Conservation (phyloP, 768 basidiomycete species). For the Candolleomyces eurysporus region DNA sequence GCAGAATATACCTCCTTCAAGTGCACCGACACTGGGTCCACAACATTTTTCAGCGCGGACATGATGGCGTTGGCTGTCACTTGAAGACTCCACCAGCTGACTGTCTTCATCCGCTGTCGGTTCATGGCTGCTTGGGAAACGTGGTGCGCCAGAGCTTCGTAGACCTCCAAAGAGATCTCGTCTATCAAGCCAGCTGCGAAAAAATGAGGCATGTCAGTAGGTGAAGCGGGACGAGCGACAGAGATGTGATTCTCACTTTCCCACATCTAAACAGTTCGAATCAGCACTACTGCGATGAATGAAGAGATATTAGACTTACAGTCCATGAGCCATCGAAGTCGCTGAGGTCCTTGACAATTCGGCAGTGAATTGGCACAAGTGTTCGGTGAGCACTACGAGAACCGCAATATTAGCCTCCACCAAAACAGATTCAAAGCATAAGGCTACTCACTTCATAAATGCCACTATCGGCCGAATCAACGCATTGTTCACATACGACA, state of each 20-base stretch:
- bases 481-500: constrained; percentile 91
- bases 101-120: constrained; percentile 78
- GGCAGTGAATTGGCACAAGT: constrained; percentile 89
- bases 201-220: constrained; percentile 14
- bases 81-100: constrained; percentile 93
- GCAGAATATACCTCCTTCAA: constrained; percentile 44
- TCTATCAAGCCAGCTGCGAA: constrained; percentile 86
- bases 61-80: constrained; percentile 89
- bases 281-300: constrained; percentile 12
- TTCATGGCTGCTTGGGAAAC: constrained; percentile 90
- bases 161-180: constrained; percentile 84
- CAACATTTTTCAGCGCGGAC: constrained; percentile 68
- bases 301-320: constrained; percentile 44
- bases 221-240: constrained; percentile 1
- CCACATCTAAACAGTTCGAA: constrained; percentile 64
- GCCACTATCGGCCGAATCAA: constrained; percentile 94
- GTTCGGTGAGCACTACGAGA: constrained; percentile 77
- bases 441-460: constrained; percentile 84
- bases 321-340: constrained; percentile 99
- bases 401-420: constrained; percentile 1
- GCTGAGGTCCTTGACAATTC: constrained; percentile 74
- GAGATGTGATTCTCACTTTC: constrained; percentile 62
- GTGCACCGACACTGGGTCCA: constrained; percentile 63
- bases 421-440: background rate
- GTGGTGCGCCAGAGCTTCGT: constrained; percentile 93